Evolutionary conservation across 2,329 filamentous ascomycete species (phyloP).

Genomic region (Fusarium pseudonygamai): DNA sequence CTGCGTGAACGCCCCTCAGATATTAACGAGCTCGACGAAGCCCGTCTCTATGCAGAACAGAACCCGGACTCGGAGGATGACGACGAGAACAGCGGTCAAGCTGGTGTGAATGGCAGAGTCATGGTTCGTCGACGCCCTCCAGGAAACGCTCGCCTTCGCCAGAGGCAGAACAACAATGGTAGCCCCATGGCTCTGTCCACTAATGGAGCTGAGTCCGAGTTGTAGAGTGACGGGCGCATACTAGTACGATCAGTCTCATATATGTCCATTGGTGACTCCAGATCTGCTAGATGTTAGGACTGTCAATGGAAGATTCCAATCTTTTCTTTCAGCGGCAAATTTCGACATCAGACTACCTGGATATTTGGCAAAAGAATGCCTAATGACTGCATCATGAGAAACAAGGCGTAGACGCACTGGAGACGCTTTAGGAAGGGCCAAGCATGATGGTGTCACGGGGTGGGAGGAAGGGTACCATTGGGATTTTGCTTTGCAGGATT

Average conservation of each 20-base stretch:
- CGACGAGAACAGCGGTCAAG: conserved; percentile 58
- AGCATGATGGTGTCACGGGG: conserved; percentile 1
- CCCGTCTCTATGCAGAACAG: conserved; percentile 62
- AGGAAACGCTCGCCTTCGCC: conserved; percentile 54
- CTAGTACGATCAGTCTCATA: background rate
- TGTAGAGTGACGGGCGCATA: conserved; percentile 47
- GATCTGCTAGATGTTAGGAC: background rate
- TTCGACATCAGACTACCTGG: background rate
- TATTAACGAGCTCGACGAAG: conserved; percentile 85
- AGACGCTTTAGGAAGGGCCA: conserved; percentile 8
- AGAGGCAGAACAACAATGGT: conserved; percentile 60
- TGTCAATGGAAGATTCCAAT: background rate
- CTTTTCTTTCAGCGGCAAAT: background rate
- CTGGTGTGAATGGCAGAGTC: conserved; percentile 53
- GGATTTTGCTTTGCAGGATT: conserved; percentile 34
- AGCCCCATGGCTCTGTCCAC: conserved; percentile 66
- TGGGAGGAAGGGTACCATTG: conserved; percentile 23
- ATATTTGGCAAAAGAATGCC: conserved; percentile 11
- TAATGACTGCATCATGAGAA: background rate
- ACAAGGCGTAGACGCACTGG: conserved; percentile 13
- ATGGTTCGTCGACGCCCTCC: conserved; percentile 56
- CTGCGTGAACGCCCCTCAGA: conserved; percentile 84
- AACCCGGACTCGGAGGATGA: conserved; percentile 68
- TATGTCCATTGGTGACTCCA: background rate
- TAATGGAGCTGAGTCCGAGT: conserved; percentile 67